Evolutionary conservation across 305 asterid species (phyloP), one percentile per base, ranked within the genome.

Genomic region (Petunia hybrid): DNA sequence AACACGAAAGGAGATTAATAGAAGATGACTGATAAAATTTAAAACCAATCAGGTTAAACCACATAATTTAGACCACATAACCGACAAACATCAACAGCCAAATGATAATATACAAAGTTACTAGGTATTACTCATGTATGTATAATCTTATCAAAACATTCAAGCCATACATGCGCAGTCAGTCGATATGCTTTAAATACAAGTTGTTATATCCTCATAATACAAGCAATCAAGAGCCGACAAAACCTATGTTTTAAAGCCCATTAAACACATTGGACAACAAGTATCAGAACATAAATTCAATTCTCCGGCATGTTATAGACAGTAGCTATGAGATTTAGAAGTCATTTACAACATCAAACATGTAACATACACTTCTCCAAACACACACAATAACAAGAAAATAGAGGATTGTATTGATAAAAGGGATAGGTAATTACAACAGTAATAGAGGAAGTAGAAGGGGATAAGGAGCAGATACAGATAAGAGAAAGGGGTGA

Each of bases 191-290:
- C 57, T 51, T 51, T 51, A 51, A 51, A 14, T 2, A 22, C 31
- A 22, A 22, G 9, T 53, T 53, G n/a, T 14, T 53, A 9, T 53
- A 53, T 53, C 57, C 57, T 53, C 8, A 9, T 12, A 10, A 53
- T 9, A 51, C 3, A 51, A 53, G 2, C 5, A 53, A n/a, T 10
- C 57, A 53, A 53, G 57, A 53, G 57, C 57, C n/a, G 12, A n/a
- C 12, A 2, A 53, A 9, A 53, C 0, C 51, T 6, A 66, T 0
- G 2, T 8, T 8, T 9, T 43, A 68, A 3, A 68, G 35, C n/a
- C 56, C 56, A 68, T 68, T 43, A 68, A 68, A 68, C 8, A 40
- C 74, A 66, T 13, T 66, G 53, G 53, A 66, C 74, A 66, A 66
- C 14, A 14, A n/a, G 3, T 67, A 67, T 41, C n/a, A n/a, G 36